A percentile compares a stretch with the other conserved stretches of the same genome.
Conservation (phyloP, 2,329 filamentous ascomycete genomes). For the Fusarium secorum region DNA sequence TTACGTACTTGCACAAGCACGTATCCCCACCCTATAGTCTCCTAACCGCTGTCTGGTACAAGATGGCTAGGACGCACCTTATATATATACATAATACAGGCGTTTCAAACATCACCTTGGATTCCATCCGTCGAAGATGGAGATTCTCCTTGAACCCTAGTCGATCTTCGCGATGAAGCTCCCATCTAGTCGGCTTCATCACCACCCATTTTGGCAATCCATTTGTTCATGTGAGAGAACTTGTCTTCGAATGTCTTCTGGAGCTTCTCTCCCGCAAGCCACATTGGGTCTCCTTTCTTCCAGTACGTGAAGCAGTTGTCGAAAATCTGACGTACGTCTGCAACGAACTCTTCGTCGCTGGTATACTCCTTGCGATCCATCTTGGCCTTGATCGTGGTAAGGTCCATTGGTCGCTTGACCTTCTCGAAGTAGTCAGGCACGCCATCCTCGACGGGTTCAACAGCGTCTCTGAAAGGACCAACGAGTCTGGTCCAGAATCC, state of each 20-base stretch:
- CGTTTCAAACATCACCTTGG: not conserved
- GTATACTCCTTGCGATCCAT: slow-evolving; percentile 63
- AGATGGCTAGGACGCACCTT: not conserved
- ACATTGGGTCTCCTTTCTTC: slow-evolving; percentile 63
- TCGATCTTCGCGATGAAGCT: not conserved
- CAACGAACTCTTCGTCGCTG: slow-evolving; percentile 61
- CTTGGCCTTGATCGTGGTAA: slow-evolving; percentile 66
- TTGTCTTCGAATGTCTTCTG: slow-evolving; percentile 68
- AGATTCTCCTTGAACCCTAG: not conserved
- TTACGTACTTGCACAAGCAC: not conserved
- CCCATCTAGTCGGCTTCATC: slow-evolving; percentile 45
- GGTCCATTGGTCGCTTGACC: slow-evolving; percentile 68
- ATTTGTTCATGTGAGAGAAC: slow-evolving; percentile 66
- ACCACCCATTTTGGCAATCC: slow-evolving; percentile 62
- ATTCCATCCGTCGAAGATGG: not conserved
- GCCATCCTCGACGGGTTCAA: slow-evolving; percentile 63
- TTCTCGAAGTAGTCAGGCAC: slow-evolving; percentile 70
- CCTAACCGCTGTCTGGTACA: not conserved
- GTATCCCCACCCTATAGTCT: not conserved
- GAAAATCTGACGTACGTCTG: slow-evolving; percentile 69
- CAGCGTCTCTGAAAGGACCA: slow-evolving; percentile 67
- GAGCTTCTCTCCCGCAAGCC: slow-evolving; percentile 62
- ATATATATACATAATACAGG: not conserved
- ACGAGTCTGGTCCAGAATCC: slow-evolving; percentile 73
- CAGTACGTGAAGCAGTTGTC: slow-evolving; percentile 71